Evolutionary conservation across 169 alveolate genomes (phyloP), one percentile per base, ranked within the genome.

Genomic region (Eimeria sp.): DNA sequence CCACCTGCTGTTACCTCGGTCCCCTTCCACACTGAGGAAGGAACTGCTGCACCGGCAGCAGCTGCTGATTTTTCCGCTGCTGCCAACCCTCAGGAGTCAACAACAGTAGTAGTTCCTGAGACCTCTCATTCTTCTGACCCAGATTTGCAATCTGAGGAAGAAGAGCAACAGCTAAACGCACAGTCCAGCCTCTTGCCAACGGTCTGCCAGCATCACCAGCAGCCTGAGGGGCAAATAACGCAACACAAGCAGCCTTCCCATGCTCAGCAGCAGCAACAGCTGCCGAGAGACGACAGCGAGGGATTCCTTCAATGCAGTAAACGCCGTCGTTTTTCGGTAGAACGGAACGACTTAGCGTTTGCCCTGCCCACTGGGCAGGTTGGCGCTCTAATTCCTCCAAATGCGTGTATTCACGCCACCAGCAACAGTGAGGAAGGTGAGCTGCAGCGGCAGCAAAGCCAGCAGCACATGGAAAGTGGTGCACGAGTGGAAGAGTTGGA

Each of bases 271-370:
- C 78, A 82, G 33, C 90, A 85, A 49, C 91, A 60, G 77, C 62
- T 58, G 58, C 78, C 16, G n/a, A 40, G 33, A 37, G 74, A 46
- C 6, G 78, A 85, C 54, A 30, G 27, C 16, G 77, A 58, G 16
- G 91, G 46, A 60, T 4, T 30, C 54, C 77, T 58, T 33, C 91
- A 85, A 54, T 43, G 91, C 20, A 58, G 52, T 68, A 85, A 85
- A 60, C 91, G 91, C 60, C 91, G 91, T 60, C 91, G 91, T 25
- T 85, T 85, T 27, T 85, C 91, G 78, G 40, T 85, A 58, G 91
- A 85, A 60, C 46, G 60, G 16, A 58, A 40, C 37, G 91, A 54
- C 8, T n/a, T 56, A 23, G 30, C 78, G n/a, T 85, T 56, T 78
- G 25, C 68, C n/a, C 16, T 85, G 56, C 91, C 74, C 30, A 13